Conservation (phyloP, 495 filamentous ascomycete species). For the Immersiella caudata region DNA sequence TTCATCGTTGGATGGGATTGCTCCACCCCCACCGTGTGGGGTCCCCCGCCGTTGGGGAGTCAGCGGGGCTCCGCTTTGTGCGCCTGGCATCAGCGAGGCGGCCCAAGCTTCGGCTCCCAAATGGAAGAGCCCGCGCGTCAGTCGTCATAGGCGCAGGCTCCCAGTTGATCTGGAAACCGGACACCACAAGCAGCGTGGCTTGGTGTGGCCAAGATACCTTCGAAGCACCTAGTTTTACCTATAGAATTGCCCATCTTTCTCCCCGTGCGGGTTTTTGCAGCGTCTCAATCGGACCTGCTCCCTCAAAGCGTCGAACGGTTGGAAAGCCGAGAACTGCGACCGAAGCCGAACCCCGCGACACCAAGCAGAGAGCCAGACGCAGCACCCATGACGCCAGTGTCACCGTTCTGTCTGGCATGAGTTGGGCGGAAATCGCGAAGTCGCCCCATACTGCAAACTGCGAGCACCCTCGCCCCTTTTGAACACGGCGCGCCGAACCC, state of each 20-base stretch:
- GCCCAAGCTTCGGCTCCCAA: constrained; percentile 26
- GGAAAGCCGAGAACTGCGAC: not conserved
- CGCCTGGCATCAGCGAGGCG: not conserved
- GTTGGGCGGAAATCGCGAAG: constrained; percentile 11
- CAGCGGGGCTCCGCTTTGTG: not conserved
- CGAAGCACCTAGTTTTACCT: not conserved
- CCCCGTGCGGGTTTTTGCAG: not conserved
- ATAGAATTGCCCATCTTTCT: not conserved
- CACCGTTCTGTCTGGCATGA: constrained; percentile 10
- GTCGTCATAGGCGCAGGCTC: constrained; percentile 26
- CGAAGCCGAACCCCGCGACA: not conserved
- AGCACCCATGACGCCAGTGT: constrained; percentile 18
- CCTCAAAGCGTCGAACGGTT: not conserved
- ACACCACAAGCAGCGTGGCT: not conserved
- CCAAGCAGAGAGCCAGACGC: not conserved
- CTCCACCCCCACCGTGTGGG: constrained; percentile 4
- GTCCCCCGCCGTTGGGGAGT: not conserved
- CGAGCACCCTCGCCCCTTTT: not conserved
- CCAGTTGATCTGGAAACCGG: not conserved
- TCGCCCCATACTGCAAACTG: not conserved
- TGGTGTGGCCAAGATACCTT: not conserved
- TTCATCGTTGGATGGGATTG: not conserved
- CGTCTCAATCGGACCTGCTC: not conserved
- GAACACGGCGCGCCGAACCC: not conserved
- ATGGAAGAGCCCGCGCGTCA: constrained; percentile 10